Base-by-base conservation (phyloP, 495 filamentous ascomycete genomes). In the Podospora didyma region DNA sequence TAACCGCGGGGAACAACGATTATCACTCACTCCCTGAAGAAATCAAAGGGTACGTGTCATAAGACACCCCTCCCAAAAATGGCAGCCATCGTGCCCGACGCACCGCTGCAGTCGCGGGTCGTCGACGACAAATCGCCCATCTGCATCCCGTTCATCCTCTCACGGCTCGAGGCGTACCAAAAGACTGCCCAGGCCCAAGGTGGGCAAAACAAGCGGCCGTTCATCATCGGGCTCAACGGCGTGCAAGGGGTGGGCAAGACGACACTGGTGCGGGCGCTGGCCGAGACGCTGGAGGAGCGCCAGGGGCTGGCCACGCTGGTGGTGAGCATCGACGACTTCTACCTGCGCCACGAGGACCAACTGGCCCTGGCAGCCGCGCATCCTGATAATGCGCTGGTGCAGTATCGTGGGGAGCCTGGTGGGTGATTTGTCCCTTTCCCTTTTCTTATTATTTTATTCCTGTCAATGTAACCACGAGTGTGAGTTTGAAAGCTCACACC, bases 171-270 rank as follows among this genome's bases (percentile, higher is more conserved):
- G 23, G 59, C 68, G 22, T 82, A 92, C 69, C 67, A 64, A 53
- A 31, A 61, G 23, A 62, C 46, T 67, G 66, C 52, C 67, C 65
- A 58, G 26, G 26, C 26, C 4, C 4, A 62, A 69, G 23, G 49
- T 67, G 60, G 50, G 70, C 46, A 55, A n/a, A n/a, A n/a, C n/a
- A 61, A 44, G 20, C 69, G 56, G 0, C 83, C 83, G 42, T 81
- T 86, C 62, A 73, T 85, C 62, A 73, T 87, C 59, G 84, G 82
- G 5, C 69, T 87, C 42, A 85, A 83, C 53, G 84, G 86, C 50
- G 78, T 95, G 16, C 92, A 96, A 69, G 92, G 92, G 47, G 89
- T 87, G 46, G 93, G 93, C 41, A 97, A 97, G 73, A 93, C 92
- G 1, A 92, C 92, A 3, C 78, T 97, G 62, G 92, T 92, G 6